Percentiles rank a stretch among this genome's conserved stretches.
Conservation (phyloP, 305 asterid species). For the Rubia tinctorum region DNA sequence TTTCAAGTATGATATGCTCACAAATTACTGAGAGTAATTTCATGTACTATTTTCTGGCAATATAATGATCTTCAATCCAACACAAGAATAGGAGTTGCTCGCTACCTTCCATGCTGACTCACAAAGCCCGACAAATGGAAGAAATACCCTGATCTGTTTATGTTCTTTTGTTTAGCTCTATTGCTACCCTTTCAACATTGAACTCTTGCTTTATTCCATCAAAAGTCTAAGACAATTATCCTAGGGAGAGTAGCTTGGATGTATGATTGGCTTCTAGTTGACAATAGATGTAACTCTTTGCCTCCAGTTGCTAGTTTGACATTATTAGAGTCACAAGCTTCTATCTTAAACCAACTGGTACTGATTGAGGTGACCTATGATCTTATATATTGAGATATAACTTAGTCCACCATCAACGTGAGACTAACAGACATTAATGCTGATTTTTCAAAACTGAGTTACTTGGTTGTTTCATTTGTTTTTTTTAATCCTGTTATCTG, state of each 20-base stretch:
- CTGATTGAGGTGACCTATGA: background rate
- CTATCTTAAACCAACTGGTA: too few relatives aligned
- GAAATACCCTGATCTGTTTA: background rate
- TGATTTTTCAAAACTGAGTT: background rate
- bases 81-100: background rate
- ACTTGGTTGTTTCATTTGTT: background rate
- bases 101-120: background rate
- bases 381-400: background rate
- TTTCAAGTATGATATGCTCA: background rate
- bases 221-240: background rate
- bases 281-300: background rate
- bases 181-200: background rate
- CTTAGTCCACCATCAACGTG: background rate
- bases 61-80: background rate
- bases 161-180: background rate
- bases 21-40: background rate
- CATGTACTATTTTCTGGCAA: background rate
- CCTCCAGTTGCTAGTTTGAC: background rate
- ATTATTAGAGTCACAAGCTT: too few relatives aligned
- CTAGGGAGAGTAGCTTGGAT: background rate
- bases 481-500: background rate
- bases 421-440: background rate
- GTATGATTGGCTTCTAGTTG: background rate
- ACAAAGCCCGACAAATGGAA: background rate
- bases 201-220: background rate